Evolutionary conservation across 768 basidiomycete species (phyloP), one percentile per base, ranked within the genome.

Genomic region (Auriscalpium orientale): DNA sequence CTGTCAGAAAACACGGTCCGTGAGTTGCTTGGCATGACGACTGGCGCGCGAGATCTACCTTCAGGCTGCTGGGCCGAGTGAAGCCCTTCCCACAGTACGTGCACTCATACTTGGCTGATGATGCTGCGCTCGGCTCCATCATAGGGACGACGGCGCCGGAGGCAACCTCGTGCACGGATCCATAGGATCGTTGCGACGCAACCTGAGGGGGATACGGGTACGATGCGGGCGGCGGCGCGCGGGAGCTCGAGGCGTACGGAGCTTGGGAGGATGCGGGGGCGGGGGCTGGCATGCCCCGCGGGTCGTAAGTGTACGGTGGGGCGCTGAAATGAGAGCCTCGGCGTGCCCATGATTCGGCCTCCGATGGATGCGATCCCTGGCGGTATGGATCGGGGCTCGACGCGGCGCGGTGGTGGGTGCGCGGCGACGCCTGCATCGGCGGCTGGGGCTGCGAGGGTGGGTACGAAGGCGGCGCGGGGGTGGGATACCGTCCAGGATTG

Each of bases 1-100:
- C 89, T 91, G 58, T 46, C 49, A 52, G 28, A 37, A 50, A 56
- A 53, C 59, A 54, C 54, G 38, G 21, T 4, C 34, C 49, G 53
- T 8, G n/a, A 48, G 44, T 53, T 40, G 55, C 34, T 51, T 46
- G 48, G 37, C 46, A 43, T 49, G 55, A 36, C 15, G 16, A 20
- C 53, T 16, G 46, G 40, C 37, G 49, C 16, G 51, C 48, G 56
- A 50, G 67, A 61, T 57, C 53, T 58, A 87, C 89, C 80, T 82
- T 89, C 64, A 91, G 78, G 70, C 89, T 91, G 59, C 88, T 90
- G 0, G 89, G 89, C 22, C 89, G 79, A 65, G 80, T 90, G 71
- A 91, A 91, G 18, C 83, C 82, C 67, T 91, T 91, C 33, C 84
- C 83, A 67, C 89, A 91, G 68, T 86, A 89, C 35, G 68, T 71